Base-by-base conservation (phyloP, 176 grass and related monocot genomes). In the Carex kokanica region DNA sequence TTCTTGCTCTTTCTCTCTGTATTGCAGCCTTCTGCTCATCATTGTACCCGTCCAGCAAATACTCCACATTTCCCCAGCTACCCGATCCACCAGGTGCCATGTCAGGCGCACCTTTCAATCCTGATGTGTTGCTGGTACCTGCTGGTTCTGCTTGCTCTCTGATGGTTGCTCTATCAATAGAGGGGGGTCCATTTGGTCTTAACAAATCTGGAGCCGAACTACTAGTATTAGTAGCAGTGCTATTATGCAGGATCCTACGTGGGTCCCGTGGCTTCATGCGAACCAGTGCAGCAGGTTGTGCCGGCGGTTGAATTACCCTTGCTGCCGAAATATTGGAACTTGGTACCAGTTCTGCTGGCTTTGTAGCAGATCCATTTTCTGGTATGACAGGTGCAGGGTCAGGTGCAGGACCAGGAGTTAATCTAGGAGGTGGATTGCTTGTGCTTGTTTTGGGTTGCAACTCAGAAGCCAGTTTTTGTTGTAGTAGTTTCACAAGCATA, bases 221-320 rank as follows among this genome's bases (percentile, higher is more conserved):
- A 52, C 88, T 77, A 53, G 83, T 88, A 82, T 81, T 90, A 62
- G 88, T 90, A 17, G 83, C 60, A 32, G 73, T 78, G 63, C 79
- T 94, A 67, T 67, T 91, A 78, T 90, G 95, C 6, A 95, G 89
- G 74, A 93, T 49, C 5, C 92, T 85, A 24, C 95, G 89, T n/a
- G 95, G 95, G 88, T 98, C 95, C 81, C 92, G 92, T 38, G 91
- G 89, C 80, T 98, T 98, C 95, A 98, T 95, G 15, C 92, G 90
- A 74, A 98, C 27, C 41, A 75, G 66, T 69, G 80, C 90, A 81
- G 58, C 60, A 61, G 78, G 78, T 40, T 41, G 57, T 62, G 72
- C 34, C 25, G 86, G 31, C 23, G 32, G 41, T 79, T 87, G 92
- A 25, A 81, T 13, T 69, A 85, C 56, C 52, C 72, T 68, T 85